phyloP scores from a whole-genome alignment of 2,329 filamentous ascomycete genomes.

The Elsinoe fawcettii region DNA sequence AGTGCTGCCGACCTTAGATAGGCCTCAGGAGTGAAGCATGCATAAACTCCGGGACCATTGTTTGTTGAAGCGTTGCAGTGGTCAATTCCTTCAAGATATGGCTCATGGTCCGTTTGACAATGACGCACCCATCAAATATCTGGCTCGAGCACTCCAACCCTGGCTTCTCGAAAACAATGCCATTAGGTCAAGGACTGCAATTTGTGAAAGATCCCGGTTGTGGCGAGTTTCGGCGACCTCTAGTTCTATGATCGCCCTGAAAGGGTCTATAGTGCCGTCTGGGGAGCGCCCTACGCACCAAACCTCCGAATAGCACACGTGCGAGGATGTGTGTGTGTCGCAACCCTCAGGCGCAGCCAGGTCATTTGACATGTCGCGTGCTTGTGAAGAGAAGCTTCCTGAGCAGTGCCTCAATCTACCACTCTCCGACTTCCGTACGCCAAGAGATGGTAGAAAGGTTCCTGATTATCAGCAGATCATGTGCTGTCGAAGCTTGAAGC shows the following conservation, averaged over 20 bases:
- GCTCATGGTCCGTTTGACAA: neutral
- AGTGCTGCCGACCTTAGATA: neutral
- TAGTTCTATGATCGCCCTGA: neutral
- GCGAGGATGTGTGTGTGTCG: neutral
- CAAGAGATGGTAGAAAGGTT: neutral
- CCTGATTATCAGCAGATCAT: constrained; percentile 2
- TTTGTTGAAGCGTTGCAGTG: neutral
- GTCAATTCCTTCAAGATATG: neutral
- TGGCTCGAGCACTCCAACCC: neutral
- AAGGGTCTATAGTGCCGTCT: neutral
- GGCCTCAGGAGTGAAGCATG: neutral
- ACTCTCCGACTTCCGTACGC: neutral
- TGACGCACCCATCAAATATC: neutral
- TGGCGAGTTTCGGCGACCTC: neutral
- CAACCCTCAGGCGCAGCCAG: neutral
- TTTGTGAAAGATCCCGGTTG: neutral
- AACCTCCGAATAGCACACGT: neutral
- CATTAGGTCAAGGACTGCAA: neutral
- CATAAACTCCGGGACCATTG: neutral
- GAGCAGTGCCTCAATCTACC: neutral
- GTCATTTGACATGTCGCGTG: constrained; percentile 8
- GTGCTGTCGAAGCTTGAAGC: neutral
- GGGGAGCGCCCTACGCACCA: neutral
- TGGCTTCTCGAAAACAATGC: neutral
- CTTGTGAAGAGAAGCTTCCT: neutral